Conservation (phyloP, 306 rosid species). For the Rosa chinensis region DNA sequence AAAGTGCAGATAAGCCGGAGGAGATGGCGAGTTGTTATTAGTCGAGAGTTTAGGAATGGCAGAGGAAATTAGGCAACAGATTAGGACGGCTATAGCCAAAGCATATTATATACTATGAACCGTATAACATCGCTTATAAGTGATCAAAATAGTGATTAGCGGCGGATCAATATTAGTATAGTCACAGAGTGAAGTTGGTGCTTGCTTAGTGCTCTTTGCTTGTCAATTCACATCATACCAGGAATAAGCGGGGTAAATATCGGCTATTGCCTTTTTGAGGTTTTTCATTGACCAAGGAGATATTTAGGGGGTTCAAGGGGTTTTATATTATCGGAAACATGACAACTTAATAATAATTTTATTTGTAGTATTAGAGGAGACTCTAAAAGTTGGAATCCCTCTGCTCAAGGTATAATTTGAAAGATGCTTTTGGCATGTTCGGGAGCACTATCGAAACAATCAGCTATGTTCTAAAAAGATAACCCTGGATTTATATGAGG, state of each 20-base stretch:
- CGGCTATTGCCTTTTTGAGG: neutral
- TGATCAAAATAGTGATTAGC: neutral
- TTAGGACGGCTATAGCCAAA: neutral
- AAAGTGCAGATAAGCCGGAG: neutral
- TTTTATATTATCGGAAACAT: neutral
- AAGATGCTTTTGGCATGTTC: neutral
- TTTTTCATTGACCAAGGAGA: conserved; percentile 12
- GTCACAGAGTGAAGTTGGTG: neutral
- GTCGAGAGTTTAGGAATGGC: neutral
- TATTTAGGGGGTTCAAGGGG: neutral
- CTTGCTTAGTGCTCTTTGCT: conserved; percentile 11
- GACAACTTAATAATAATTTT: neutral
- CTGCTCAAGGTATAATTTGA: neutral
- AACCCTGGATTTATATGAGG: neutral
- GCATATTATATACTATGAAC: neutral
- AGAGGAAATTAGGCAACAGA: conserved; percentile 8
- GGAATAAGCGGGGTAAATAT: neutral
- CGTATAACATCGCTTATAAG: neutral
- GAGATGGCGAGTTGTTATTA: conserved; percentile 11
- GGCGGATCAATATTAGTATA: neutral
- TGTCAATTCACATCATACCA: neutral
- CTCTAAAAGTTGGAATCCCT: neutral
- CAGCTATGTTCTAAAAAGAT: neutral
- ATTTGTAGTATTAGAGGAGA: neutral
- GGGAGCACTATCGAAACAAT: neutral